Base-by-base conservation (phyloP, 768 basidiomycete species). In the Hericium alpestre region DNA sequence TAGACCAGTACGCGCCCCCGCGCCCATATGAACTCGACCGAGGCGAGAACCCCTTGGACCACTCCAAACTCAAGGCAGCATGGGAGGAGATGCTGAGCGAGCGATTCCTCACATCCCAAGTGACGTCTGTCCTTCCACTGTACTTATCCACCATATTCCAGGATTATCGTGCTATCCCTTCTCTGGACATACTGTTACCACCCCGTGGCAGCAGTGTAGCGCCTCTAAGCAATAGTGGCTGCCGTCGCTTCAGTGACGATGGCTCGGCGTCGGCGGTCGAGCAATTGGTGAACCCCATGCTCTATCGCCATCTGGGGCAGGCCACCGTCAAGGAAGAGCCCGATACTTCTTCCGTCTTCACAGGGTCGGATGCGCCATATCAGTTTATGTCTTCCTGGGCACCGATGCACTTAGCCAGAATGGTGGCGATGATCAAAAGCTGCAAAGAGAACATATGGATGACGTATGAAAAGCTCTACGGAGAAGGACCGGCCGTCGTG, bases 391-490 rank as follows among this genome's bases (percentile, higher is more conserved):
- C 75, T 16, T 70, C 72, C 20, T 80, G 77, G 71, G 74, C 75
- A n/a, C 70, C 76, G 25, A 83, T 90, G 78, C 86, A 88, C 65
- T 73, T 90, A 10, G 80, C 79, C 12, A 78, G 76, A 58, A 77
- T 72, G 25, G 78, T 88, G 9, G 74, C 73, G 32, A 79, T 77
- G 18, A 75, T 88, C 23, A 64, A 67, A 23, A 79, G 76, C 15
- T 89, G 86, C 71, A 86, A 86, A 63, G 84, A 86, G 41, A 79
- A 83, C 18, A 79, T 90, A 41, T 86, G 79, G 79, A 67, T 69
- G 20, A 83, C 83, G 65, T 89, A 87, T 65, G 69, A 78, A 48
- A 72, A 70, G 54, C 66, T 86, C 0, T 70, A 68, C 39, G 66
- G 69, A 1, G 76, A 73, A 43, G 57, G 56, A 2, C 47, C 27